Percentiles rank a stretch among this genome's conserved stretches.
These are phyloP conservation scores for Cucumis cinereus DNA, from an alignment of 306 rosid genomes.

Conservation along the genomic window DNA sequence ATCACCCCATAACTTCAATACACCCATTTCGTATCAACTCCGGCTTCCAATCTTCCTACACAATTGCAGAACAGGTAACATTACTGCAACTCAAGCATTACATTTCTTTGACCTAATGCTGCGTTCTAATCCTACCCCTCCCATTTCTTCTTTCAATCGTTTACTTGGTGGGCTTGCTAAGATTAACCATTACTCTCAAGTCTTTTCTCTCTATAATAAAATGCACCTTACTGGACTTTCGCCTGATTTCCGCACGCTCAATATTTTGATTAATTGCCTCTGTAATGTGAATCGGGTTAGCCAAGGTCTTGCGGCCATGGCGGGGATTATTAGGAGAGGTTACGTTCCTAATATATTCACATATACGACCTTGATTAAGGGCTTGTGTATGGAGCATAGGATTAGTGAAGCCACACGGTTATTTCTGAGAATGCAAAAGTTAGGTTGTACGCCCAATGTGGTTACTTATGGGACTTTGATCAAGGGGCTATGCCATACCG, in stretches of 20 bases:
- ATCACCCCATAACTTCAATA: not conserved
- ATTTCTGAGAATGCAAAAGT: conserved; percentile 17
- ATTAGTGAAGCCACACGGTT: conserved; percentile 17
- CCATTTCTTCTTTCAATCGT: conserved; percentile 20
- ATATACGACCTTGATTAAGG: conserved; percentile 19
- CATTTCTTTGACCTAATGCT: conserved; percentile 21
- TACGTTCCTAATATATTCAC: not conserved
- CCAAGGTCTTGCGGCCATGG: conserved; percentile 19
- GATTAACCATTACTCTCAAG: conserved; percentile 23
- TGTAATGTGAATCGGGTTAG: too few relatives aligned
- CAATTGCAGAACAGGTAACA: conserved; percentile 13
- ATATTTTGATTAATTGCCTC: too few relatives aligned
- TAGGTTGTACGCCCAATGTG: conserved; percentile 21
- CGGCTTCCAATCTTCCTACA: not conserved
- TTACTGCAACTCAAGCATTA: conserved; percentile 13
- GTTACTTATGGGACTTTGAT: conserved; percentile 25
- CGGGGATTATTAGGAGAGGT: conserved; percentile 22
- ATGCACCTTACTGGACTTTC: too few relatives aligned
- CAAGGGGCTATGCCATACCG: conserved; percentile 11
- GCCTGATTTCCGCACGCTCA: too few relatives aligned
- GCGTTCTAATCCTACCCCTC: conserved; percentile 18
- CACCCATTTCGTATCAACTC: too few relatives aligned
- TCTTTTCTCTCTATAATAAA: conserved; percentile 13
- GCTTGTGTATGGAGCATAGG: conserved; percentile 32
- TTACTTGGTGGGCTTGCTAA: conserved; percentile 21